Conservation (phyloP, 306 rosid genomes). For the Citrullus amarus region DNA sequence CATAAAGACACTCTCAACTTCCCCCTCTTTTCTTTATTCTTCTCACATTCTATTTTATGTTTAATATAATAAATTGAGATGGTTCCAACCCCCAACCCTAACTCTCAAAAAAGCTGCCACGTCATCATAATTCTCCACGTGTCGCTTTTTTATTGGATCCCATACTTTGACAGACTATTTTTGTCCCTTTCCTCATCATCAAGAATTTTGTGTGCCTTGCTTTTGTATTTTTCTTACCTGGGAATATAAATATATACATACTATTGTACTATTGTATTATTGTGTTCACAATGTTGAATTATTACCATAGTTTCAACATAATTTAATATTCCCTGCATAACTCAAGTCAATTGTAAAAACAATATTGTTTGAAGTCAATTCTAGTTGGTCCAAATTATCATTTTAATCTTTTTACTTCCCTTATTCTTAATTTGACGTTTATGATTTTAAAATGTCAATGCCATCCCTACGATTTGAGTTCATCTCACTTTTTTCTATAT, state of each 20-base stretch:
- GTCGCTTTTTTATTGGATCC: constrained; percentile 18
- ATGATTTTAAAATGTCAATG: too few relatives aligned
- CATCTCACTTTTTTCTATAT: neutral
- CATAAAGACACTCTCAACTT: constrained; percentile 42
- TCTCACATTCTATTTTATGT: constrained; percentile 15
- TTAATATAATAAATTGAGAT: neutral
- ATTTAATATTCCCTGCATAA: too few relatives aligned
- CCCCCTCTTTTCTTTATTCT: constrained; percentile 10
- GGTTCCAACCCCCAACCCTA: neutral
- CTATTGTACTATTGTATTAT: too few relatives aligned
- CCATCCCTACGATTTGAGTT: neutral
- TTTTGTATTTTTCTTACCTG: too few relatives aligned
- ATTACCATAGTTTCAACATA: too few relatives aligned
- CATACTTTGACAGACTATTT: neutral
- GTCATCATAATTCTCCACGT: constrained; percentile 30
- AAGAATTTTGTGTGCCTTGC: too few relatives aligned
- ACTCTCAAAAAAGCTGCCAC: constrained; percentile 19
- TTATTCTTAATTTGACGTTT: too few relatives aligned
- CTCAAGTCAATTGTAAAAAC: too few relatives aligned
- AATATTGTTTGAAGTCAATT: neutral
- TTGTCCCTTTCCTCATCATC: constrained; percentile 21
- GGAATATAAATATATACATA: too few relatives aligned
- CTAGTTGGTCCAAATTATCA: neutral
- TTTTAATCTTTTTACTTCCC: too few relatives aligned
- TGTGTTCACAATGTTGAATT: too few relatives aligned